A percentile compares a stretch with the other conserved stretches of the same genome.
Evolutionary conservation across 2,329 filamentous ascomycete genomes (phyloP).

Genomic region (Xylaria sp.): DNA sequence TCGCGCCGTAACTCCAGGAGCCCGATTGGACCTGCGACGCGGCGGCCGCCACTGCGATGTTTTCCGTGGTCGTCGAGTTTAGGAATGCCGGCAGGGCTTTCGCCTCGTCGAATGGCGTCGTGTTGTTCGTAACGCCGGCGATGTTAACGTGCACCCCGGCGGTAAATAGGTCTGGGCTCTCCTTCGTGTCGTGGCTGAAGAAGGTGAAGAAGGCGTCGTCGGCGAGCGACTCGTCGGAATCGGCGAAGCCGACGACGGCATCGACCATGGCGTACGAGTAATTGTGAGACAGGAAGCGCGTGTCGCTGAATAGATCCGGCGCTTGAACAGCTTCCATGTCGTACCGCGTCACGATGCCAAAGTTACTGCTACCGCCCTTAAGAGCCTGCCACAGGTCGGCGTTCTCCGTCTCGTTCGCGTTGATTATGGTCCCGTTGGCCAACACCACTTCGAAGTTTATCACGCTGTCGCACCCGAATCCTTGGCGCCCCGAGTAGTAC

Average conservation of each 20-base stretch:
- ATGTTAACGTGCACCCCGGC: constrained; percentile 42
- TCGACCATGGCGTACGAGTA: constrained; percentile 42
- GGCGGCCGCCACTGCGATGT: constrained; percentile 41
- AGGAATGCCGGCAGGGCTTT: constrained; percentile 36
- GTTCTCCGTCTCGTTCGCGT: constrained; percentile 53
- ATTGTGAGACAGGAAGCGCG: constrained; percentile 34
- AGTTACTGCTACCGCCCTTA: constrained; percentile 61
- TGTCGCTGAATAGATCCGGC: constrained; percentile 41
- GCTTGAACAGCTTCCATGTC: constrained; percentile 49
- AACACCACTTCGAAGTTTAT: constrained; percentile 38
- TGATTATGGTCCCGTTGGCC: constrained; percentile 50
- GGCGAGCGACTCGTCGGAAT: constrained; percentile 40
- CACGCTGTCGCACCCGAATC: constrained; percentile 36
- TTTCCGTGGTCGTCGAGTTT: constrained; percentile 31
- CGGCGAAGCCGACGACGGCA: constrained; percentile 39
- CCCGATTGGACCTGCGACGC: constrained; percentile 36
- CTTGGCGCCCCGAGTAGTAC: constrained; percentile 31
- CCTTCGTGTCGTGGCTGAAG: constrained; percentile 33
- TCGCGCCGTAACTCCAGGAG: constrained; percentile 31
- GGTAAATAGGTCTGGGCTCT: constrained; percentile 31
- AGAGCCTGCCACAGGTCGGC: constrained; percentile 59
- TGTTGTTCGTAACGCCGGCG: constrained; percentile 36
- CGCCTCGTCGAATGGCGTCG: constrained; percentile 38
- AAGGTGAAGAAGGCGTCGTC: constrained; percentile 43
- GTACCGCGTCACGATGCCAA: constrained; percentile 56